Conservation (phyloP, 225 moss, liverwort and hornwort species). For the Pseudoscleropodium purum region DNA sequence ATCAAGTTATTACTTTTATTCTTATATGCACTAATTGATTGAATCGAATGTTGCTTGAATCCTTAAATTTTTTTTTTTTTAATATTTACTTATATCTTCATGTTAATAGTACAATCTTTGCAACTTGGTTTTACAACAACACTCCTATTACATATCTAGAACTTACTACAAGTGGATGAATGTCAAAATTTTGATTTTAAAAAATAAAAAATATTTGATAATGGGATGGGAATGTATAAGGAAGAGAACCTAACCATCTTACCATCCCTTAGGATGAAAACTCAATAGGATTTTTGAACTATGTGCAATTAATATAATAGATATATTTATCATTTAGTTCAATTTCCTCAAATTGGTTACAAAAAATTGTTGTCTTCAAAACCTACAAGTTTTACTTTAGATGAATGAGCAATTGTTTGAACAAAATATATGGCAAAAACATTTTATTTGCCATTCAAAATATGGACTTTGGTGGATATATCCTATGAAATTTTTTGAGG, state of each 20-base stretch:
- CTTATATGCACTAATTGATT: accelerated
- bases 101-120: neutral
- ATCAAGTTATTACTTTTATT: neutral
- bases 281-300: accelerated
- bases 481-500: neutral
- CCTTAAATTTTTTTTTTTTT: accelerated
- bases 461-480: too few species aligned
- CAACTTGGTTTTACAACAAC: neutral
- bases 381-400: too few species aligned
- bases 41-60: accelerated
- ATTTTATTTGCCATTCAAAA: neutral
- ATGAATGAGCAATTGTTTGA: too few species aligned
- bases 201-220: neutral
- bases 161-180: neutral
- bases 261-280: neutral
- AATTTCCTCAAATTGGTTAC: neutral
- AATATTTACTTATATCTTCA: neutral
- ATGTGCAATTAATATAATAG: neutral
- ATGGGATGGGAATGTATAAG: neutral
- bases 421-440: neutral
- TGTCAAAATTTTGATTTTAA: neutral
- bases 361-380: neutral
- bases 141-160: accelerated
- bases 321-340: neutral
- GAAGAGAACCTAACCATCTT: neutral